phyloP scores from a whole-genome alignment of 768 basidiomycete genomes.

The Jaapia argillacea region DNA sequence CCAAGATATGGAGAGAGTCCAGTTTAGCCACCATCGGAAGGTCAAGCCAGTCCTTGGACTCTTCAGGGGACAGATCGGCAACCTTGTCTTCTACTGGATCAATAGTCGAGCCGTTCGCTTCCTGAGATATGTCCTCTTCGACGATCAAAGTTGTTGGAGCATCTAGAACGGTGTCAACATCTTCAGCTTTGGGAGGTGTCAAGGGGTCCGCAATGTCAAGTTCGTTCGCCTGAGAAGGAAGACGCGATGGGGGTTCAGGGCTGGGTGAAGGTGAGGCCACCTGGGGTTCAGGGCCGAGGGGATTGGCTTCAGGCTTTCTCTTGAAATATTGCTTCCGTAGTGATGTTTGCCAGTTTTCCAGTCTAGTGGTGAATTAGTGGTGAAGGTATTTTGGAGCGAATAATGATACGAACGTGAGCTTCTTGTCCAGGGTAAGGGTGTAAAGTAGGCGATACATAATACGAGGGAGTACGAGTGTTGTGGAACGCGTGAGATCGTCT shows the following conservation, averaged over 20 bases:
- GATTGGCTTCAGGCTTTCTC: slow-evolving; percentile 60
- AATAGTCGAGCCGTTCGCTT: no score
- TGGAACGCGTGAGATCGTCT: slow-evolving; percentile 56
- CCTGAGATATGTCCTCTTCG: no score
- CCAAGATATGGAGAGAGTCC: slow-evolving; percentile 60
- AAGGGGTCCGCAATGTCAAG: no score
- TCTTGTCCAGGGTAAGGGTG: slow-evolving; percentile 71
- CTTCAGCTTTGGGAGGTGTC: no score
- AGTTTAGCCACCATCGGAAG: slow-evolving; percentile 65
- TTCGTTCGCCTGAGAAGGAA: no score
- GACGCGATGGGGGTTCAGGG: no score
- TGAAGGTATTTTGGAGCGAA: slow-evolving; percentile 2
- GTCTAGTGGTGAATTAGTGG: slow-evolving; percentile 25
- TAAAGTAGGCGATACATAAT: slow-evolving; percentile 68
- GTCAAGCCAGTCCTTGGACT: slow-evolving; percentile 58
- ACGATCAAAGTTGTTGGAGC: no score
- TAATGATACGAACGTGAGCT: slow-evolving; percentile 49
- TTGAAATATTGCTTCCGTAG: slow-evolving; percentile 71
- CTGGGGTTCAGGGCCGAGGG: slow-evolving; percentile 53
- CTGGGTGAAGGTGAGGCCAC: no score
- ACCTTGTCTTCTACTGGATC: no score
- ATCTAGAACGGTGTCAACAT: no score
- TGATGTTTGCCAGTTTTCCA: slow-evolving; percentile 70
- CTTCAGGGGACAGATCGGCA: slow-evolving; percentile 21
- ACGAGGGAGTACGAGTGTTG: slow-evolving; percentile 52